These are phyloP conservation scores for Schizosaccharomyces cryophilus DNA, from an alignment of 805 yeast genomes.

Conservation along the genomic window DNA sequence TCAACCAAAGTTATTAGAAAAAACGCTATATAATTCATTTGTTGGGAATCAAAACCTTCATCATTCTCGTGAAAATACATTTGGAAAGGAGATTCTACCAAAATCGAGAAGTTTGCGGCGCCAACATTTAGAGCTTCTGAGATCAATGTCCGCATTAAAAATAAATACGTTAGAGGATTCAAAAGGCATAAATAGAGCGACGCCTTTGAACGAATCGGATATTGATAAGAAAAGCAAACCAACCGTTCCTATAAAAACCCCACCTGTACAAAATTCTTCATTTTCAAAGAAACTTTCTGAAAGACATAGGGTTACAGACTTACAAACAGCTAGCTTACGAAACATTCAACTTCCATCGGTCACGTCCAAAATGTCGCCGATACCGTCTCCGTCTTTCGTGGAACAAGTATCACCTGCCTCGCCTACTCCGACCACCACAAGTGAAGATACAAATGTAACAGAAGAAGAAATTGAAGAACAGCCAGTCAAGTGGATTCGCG, in stretches of 20 bases:
- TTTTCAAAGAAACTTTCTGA: too few relatives aligned
- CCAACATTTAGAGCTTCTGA: too few relatives aligned
- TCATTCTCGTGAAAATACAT: constrained; percentile 9
- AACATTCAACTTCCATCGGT: too few relatives aligned
- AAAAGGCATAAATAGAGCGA: too few relatives aligned
- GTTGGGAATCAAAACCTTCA: constrained; percentile 38
- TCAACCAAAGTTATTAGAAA: constrained; percentile 40
- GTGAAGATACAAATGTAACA: not conserved
- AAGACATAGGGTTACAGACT: too few relatives aligned
- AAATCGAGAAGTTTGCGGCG: not conserved
- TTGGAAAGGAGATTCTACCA: not conserved
- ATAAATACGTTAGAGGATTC: too few relatives aligned
- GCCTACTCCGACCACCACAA: not conserved
- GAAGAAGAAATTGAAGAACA: constrained; percentile 16
- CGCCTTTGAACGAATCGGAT: too few relatives aligned
- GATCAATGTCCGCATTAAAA: too few relatives aligned
- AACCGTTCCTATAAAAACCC: too few relatives aligned
- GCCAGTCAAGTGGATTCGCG: constrained; percentile 60
- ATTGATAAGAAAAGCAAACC: too few relatives aligned
- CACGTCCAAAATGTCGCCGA: not conserved
- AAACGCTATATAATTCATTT: constrained; percentile 64
- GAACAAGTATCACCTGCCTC: not conserved
- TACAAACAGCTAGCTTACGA: too few relatives aligned
- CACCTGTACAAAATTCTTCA: too few relatives aligned
- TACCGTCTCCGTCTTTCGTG: not conserved